A percentile compares a stretch with the other conserved stretches of the same genome.
These are phyloP conservation scores for Pichia insulana DNA, from an alignment of 805 yeast species.

Conservation along the genomic window DNA sequence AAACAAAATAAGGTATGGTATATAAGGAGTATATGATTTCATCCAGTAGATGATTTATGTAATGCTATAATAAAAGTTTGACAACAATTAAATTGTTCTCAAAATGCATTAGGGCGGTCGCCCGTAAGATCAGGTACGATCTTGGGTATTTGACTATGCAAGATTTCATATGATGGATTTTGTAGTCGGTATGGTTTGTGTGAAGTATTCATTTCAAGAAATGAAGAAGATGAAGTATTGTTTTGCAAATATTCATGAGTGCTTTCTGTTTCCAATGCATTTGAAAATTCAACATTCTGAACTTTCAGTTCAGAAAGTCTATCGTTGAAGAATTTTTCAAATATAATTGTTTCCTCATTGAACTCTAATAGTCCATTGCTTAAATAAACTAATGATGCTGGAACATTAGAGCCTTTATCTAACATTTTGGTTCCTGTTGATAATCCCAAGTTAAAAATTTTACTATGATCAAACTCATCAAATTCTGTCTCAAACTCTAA, in stretches of 20 bases:
- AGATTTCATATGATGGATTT: neutral
- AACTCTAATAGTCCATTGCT: conserved; percentile 10
- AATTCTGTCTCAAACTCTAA: conserved; percentile 5
- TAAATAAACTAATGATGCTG: conserved; percentile 3
- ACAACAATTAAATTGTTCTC: neutral
- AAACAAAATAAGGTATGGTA: neutral
- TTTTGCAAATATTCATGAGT: no score
- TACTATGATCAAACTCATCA: conserved; percentile 4
- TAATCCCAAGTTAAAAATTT: conserved; percentile 3
- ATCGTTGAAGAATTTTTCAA: conserved; percentile 5
- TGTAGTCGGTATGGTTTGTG: neutral
- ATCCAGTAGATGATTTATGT: no score
- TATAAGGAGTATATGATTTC: no score
- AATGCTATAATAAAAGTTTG: neutral
- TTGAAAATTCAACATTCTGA: no score
- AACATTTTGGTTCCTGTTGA: conserved; percentile 1
- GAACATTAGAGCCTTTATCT: neutral
- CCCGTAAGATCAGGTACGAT: conserved; percentile 7
- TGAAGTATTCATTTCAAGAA: conserved; percentile 3
- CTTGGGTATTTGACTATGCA: conserved; percentile 5
- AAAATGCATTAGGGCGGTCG: conserved; percentile 8
- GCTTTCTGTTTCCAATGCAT: no score
- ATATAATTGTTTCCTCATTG: conserved; percentile 4
- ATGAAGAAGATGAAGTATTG: conserved; percentile 5
- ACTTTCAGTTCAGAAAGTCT: neutral